These are phyloP conservation scores for Pythium utonaiense DNA, from an alignment of 352 stramenopile genomes.

Conservation along the genomic window DNA sequence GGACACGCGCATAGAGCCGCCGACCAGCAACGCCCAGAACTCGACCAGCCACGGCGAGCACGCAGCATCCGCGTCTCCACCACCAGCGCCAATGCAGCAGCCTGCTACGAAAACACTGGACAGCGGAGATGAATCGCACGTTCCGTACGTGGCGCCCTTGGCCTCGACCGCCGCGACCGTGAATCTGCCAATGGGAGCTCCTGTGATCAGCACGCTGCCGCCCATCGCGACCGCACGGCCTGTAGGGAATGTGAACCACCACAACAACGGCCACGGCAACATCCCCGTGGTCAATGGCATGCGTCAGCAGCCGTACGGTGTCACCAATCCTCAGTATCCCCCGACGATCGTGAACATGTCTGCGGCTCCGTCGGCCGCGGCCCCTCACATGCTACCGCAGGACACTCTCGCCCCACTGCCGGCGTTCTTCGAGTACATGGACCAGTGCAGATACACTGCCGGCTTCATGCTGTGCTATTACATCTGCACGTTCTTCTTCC, in stretches of 20 bases:
- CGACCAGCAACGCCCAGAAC: background rate
- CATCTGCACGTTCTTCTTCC: slow-evolving; percentile 60
- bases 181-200: slow-evolving; percentile 4
- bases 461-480: slow-evolving; percentile 70
- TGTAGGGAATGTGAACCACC: background rate
- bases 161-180: slow-evolving; percentile 20
- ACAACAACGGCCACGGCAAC: slow-evolving; percentile 6
- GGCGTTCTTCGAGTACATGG: slow-evolving; percentile 51
- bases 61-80: background rate
- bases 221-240: slow-evolving; percentile 22
- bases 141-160: slow-evolving; percentile 5
- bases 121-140: background rate
- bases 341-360: slow-evolving; percentile 20
- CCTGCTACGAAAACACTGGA: background rate
- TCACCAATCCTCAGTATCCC: slow-evolving; percentile 9
- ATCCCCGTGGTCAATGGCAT: slow-evolving; percentile 25
- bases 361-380: slow-evolving; percentile 12
- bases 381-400: slow-evolving; percentile 7
- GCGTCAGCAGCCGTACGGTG: slow-evolving; percentile 8
- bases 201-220: slow-evolving; percentile 20
- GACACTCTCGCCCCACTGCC: slow-evolving; percentile 9
- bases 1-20: background rate
- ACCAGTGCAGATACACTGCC: slow-evolving; percentile 57
- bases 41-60: background rate
- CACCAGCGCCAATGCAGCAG: background rate